Base-by-base conservation (phyloP, 208 protist species). In the Sergeia podlipaevii region DNA sequence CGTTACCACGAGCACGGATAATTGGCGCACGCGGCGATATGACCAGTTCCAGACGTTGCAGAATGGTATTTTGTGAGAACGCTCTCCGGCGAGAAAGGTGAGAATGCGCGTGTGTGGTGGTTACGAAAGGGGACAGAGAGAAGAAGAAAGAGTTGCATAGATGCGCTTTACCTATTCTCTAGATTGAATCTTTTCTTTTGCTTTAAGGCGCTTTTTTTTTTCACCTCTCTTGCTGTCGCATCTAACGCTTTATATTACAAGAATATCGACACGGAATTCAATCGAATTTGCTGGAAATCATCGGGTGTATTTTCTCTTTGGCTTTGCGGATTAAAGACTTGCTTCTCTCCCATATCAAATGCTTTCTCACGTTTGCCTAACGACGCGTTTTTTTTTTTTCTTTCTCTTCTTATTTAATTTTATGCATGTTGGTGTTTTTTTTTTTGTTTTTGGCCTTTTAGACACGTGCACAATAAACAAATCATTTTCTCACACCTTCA, bases 1-100 rank as follows among this genome's bases (percentile, higher is more conserved):
- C 20, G 91, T 97, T 59, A 69, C 81, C 46, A 79, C 65, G 37
- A 95, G 85, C 60, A 74, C 89, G 11, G 91, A 97, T 58, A 97
- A 97, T 68, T 97, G 93, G 93, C 77, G 89, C 57, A 96, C 90
- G 1, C 67, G 81, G 23, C 78, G 80, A 7, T 97, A 97, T 67
- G 91, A 97, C 62, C 81, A 95, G 60, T 97, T 96, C 45, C 91
- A 97, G 60, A 91, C 84, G 13, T 69, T 95, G 28, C 85, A 93
- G 52, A 97, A 97, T 50, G 91, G 90, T 29, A 97, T 97, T 48
- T 50, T 93, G 61, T 91, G 77, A 57, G 50, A 38, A 5, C 24
- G n/a, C n/a, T n/a, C n/a, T n/a, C n/a, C n/a, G n/a, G n/a, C n/a
- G n/a, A n/a, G n/a, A n/a, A n/a, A 13, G 15, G 21, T 42, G 27